Conservation (phyloP, 441 rosid species). For the Pelargonium citronellum region DNA sequence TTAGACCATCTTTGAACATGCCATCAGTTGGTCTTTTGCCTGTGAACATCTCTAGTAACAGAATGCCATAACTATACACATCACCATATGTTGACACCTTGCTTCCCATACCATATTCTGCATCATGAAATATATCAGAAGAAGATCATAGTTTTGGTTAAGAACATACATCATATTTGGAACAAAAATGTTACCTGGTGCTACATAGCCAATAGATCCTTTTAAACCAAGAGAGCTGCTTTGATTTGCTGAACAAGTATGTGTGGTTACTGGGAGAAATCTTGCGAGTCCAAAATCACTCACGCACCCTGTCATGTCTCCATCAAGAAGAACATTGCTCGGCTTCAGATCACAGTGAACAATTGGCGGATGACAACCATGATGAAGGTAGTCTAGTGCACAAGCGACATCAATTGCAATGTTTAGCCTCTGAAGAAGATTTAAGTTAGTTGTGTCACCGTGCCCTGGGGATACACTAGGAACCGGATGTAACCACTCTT, state of each 20-base stretch:
- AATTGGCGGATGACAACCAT: not conserved
- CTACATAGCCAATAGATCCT: constrained; percentile 2
- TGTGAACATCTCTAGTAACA: not conserved
- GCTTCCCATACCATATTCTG: constrained; percentile 7
- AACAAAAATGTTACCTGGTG: not conserved
- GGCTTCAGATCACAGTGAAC: constrained; percentile 21
- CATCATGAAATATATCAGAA: not conserved
- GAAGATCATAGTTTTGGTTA: too few relatives aligned
- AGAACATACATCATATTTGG: too few relatives aligned
- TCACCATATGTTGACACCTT: not conserved
- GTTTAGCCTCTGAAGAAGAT: constrained; percentile 6
- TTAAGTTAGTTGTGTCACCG: not conserved
- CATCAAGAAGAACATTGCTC: constrained; percentile 7
- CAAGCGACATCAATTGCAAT: not conserved
- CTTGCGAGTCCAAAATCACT: constrained; percentile 12
- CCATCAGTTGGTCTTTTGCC: not conserved
- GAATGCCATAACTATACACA: not conserved
- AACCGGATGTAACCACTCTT: not conserved
- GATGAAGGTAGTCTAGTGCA: not conserved
- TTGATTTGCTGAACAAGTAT: not conserved
- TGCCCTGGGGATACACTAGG: not conserved
- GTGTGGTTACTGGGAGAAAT: not conserved
- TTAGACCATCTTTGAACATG: constrained; percentile 1
- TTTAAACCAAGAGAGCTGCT: not conserved
- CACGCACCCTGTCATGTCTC: constrained; percentile 5